Evolutionary conservation across 2,329 filamentous ascomycete genomes (phyloP).

Genomic region (Dichotomopilus funicola): DNA sequence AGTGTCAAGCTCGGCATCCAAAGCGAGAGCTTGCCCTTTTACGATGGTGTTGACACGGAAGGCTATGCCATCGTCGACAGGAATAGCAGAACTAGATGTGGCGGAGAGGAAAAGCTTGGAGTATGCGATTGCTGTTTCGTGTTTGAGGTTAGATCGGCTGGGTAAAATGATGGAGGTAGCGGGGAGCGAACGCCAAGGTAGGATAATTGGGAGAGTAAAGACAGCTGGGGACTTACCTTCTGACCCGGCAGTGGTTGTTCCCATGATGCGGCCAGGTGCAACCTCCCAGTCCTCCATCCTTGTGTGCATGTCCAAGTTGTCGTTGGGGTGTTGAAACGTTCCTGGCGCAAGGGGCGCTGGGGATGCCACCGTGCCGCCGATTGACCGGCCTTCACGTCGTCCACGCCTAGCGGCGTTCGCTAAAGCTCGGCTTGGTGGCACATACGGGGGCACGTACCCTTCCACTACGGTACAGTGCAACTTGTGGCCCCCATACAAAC

Average conservation of each 20-base stretch:
- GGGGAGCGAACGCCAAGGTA: not conserved
- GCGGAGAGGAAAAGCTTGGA: conserved; percentile 30
- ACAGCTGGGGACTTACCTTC: conserved; percentile 19
- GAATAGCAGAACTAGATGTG: conserved; percentile 18
- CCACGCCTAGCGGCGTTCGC: too few species aligned
- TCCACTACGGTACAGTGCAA: conserved; percentile 17
- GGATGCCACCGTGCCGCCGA: not conserved
- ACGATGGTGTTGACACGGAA: conserved; percentile 27
- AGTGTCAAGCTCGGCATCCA: conserved; percentile 17
- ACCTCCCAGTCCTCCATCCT: conserved; percentile 33
- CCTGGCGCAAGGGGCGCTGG: conserved; percentile 19
- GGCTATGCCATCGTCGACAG: conserved; percentile 24
- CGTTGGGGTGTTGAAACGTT: conserved; percentile 8
- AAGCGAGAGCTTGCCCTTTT: conserved; percentile 19
- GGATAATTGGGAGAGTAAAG: not conserved
- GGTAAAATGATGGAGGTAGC: not conserved
- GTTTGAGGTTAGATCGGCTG: not conserved
- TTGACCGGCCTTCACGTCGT: too few species aligned
- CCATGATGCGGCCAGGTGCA: conserved; percentile 29
- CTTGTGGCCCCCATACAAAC: conserved; percentile 23
- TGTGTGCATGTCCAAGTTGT: conserved; percentile 21
- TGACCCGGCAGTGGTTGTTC: not conserved
- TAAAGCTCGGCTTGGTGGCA: too few species aligned
- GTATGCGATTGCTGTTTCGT: conserved; percentile 27
- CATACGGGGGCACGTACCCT: too few species aligned